phyloP scores from a whole-genome alignment of 1,284 basidiomycete species.

The Austroboletus niveus region DNA sequence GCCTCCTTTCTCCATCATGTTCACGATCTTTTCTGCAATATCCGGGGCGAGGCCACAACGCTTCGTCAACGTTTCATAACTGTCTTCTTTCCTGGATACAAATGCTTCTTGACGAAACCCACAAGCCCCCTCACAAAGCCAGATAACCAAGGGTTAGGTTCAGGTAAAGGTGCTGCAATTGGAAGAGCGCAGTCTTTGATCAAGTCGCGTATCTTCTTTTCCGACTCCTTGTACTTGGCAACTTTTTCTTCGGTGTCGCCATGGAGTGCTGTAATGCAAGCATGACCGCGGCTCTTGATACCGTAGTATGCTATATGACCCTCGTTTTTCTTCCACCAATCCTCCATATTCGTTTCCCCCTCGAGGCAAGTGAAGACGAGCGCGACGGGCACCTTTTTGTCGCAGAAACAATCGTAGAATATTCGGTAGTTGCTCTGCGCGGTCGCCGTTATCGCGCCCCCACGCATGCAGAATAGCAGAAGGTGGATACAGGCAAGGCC shows the following conservation, averaged over 20 bases:
- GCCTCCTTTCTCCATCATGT: slow-evolving; percentile 25
- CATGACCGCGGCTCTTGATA: slow-evolving; percentile 34
- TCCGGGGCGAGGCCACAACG: slow-evolving; percentile 26
- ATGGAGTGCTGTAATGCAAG: slow-evolving; percentile 40
- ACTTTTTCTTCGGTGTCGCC: slow-evolving; percentile 23
- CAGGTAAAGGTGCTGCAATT: slow-evolving; percentile 15
- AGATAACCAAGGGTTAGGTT: slow-evolving; percentile 19
- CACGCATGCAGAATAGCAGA: slow-evolving; percentile 40
- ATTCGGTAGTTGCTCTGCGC: slow-evolving; percentile 37
- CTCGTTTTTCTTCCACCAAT: slow-evolving; percentile 40
- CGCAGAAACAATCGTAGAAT: slow-evolving; percentile 36
- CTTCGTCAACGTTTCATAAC: slow-evolving; percentile 21
- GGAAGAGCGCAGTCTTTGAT: slow-evolving; percentile 16
- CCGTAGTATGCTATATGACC: slow-evolving; percentile 28
- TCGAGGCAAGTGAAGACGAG: slow-evolving; percentile 41
- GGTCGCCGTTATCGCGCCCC: slow-evolving; percentile 34
- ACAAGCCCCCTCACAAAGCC: slow-evolving; percentile 16
- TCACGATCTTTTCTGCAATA: slow-evolving; percentile 24
- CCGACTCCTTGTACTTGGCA: slow-evolving; percentile 24
- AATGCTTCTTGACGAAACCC: slow-evolving; percentile 19
- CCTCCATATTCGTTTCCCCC: slow-evolving; percentile 36
- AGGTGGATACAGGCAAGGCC: background rate
- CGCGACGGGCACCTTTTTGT: slow-evolving; percentile 36
- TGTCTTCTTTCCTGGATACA: slow-evolving; percentile 17
- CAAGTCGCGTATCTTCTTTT: slow-evolving; percentile 20